Base-by-base conservation (phyloP, 108 stramenopile species). In the Nitzschia sp. region DNA sequence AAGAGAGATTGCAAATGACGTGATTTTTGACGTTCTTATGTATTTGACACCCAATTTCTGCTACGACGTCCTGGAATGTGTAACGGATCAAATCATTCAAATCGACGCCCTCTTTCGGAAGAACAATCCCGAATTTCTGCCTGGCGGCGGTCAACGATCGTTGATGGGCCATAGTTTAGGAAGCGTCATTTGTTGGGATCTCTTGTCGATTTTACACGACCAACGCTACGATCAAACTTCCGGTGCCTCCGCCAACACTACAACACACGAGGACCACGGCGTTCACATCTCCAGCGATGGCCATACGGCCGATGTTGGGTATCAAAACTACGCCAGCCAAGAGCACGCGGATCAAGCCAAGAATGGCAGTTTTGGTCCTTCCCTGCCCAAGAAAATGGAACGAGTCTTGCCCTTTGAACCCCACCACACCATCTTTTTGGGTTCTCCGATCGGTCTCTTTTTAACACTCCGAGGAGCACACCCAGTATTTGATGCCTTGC, bases 141-240 rank as follows among this genome's bases (percentile, higher is more conserved):
- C 60, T 0, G 49, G 46, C 11, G 87, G 82, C 25, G 96, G 93
- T 13, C 82, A 78, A 28, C 73, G 70, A 56, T 84, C 83, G 6
- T 25, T 97, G 23, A 78, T 94, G 31, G 96, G 94, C 1, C 94
- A 95, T 71, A 82, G 80, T 15, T 79, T 97, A n/a, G 96, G 96
- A 3, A 83, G 79, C 24, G 90, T 97, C 21, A 95, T 97, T 64
- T 80, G 76, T 32, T 97, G 91, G 91, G 96, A 97, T 74, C 53
- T 97, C 15, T 64, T 97, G 26, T 80, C 91, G 11, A 75, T 88
- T 34, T 65, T 86, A 19, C 78, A 89, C 68, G 85, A 86, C 36
- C 59, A 71, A 9, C 19, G n/a, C 5, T 8, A 31, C 25, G 59
- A 36, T 11, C 2, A 5, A 35, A 38, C 5, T 13, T 23, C 33